phyloP scores from a whole-genome alignment of 805 yeast species.

The Monosporozyma yasuniensis region DNA sequence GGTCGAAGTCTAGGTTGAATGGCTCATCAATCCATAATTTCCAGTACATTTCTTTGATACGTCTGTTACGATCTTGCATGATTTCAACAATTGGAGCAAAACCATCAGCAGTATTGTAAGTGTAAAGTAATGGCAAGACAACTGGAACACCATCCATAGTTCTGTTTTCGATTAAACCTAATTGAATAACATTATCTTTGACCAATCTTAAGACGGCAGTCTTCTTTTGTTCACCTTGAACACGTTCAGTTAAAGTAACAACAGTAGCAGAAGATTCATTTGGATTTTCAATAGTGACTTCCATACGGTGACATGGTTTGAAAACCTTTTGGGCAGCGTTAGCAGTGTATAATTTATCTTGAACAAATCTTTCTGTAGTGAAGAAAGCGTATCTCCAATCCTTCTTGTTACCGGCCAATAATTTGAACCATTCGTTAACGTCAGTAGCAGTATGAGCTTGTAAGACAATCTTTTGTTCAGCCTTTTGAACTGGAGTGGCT shows the following conservation, averaged over 20 bases:
- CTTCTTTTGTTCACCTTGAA: slow-evolving; percentile 60
- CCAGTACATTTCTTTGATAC: slow-evolving; percentile 97
- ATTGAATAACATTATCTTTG: slow-evolving; percentile 46
- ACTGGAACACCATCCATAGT: slow-evolving; percentile 69
- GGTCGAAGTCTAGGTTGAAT: slow-evolving; percentile 56
- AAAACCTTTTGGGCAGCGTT: slow-evolving; percentile 78
- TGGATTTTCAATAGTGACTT: slow-evolving; percentile 51
- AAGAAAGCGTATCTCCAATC: slow-evolving; percentile 92
- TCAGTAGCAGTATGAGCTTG: slow-evolving; percentile 32
- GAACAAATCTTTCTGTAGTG: slow-evolving; percentile 70
- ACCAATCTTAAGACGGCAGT: slow-evolving; percentile 54
- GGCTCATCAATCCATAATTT: slow-evolving; percentile 81
- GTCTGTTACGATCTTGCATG: slow-evolving; percentile 80
- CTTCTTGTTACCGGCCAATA: slow-evolving; percentile 68
- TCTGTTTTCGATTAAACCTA: slow-evolving; percentile 79
- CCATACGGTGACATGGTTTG: slow-evolving; percentile 57
- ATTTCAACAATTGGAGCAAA: slow-evolving; percentile 90
- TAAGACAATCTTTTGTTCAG: slow-evolving; percentile 31
- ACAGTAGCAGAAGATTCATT: slow-evolving; percentile 45
- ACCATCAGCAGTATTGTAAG: slow-evolving; percentile 78
- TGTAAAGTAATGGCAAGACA: slow-evolving; percentile 68
- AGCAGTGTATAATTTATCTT: slow-evolving; percentile 67
- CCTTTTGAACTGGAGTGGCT: slow-evolving; percentile 25
- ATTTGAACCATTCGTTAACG: slow-evolving; percentile 58
- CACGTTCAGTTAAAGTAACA: slow-evolving; percentile 57